Percentiles rank a stretch among this genome's conserved stretches.
Evolutionary conservation across 2,329 filamentous ascomycete species (phyloP).

Genomic region (Juglanconis oblonga): DNA sequence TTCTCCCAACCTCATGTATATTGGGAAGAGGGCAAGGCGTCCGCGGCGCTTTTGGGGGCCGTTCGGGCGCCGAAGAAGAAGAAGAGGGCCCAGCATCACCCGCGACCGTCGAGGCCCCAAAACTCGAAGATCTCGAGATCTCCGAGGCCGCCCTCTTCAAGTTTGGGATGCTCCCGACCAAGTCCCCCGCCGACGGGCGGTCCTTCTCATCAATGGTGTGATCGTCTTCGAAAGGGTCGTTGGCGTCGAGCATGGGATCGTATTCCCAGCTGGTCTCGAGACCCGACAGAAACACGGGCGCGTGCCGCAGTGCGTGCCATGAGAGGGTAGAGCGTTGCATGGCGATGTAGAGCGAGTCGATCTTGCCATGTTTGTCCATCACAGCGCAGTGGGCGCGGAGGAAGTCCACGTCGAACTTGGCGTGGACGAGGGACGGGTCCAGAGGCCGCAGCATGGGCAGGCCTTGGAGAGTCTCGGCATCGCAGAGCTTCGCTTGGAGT

Average conservation of each 20-base stretch:
- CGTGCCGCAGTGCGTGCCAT: constrained; percentile 50
- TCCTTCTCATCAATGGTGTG: constrained; percentile 32
- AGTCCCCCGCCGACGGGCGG: constrained; percentile 45
- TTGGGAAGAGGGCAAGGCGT: constrained; percentile 36
- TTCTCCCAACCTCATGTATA: constrained; percentile 36
- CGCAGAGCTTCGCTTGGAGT: constrained; percentile 56
- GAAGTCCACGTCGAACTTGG: constrained; percentile 48
- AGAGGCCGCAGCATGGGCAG: constrained; percentile 59
- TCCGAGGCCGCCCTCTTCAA: constrained; percentile 53
- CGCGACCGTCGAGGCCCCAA: constrained; percentile 35
- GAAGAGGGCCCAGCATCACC: constrained; percentile 18
- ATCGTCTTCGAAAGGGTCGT: constrained; percentile 34
- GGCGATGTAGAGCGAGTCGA: constrained; percentile 59
- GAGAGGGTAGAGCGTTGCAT: constrained; percentile 53
- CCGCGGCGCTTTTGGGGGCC: constrained; percentile 32
- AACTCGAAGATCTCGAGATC: constrained; percentile 47
- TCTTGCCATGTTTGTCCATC: constrained; percentile 49
- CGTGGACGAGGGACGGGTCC: constrained; percentile 39
- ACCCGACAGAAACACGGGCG: constrained; percentile 47
- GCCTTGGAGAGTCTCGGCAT: constrained; percentile 51
- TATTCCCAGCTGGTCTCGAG: constrained; percentile 54
- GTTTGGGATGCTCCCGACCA: constrained; percentile 36
- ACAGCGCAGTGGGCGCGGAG: constrained; percentile 54
- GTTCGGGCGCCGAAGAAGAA: constrained; percentile 20
- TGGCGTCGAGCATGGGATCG: constrained; percentile 47